Percentiles rank a stretch among this genome's conserved stretches.
phyloP scores from a whole-genome alignment of 163 green algal genomes.

The Scenedesmus sp. region DNA sequence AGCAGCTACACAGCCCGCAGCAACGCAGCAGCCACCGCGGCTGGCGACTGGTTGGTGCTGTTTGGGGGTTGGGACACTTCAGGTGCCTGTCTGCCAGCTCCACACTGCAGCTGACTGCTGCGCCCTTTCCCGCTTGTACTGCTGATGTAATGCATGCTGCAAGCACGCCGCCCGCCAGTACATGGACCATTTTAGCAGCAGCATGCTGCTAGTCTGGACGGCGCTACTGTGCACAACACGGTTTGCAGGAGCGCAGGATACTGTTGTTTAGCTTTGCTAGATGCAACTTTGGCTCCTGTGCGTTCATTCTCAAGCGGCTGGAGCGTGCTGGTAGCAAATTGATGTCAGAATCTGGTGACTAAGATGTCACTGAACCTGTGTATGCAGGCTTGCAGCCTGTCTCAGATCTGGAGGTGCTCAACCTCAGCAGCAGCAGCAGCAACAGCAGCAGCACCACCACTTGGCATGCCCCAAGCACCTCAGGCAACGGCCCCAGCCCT shows the following conservation, averaged over 20 bases:
- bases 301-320: not conserved
- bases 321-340: too few relatives aligned
- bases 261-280: not conserved
- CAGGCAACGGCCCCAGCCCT: slow-evolving; percentile 10
- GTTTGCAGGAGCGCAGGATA: too few relatives aligned
- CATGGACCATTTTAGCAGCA: too few relatives aligned
- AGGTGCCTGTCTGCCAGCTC: not conserved
- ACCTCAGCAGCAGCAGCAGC: slow-evolving; percentile 18
- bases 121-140: too few relatives aligned
- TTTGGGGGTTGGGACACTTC: slow-evolving; percentile 38
- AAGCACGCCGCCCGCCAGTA: not conserved
- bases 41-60: slow-evolving; percentile 13
- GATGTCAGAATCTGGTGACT: too few relatives aligned
- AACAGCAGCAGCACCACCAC: not conserved
- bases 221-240: not conserved
- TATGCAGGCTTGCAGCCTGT: slow-evolving; percentile 24
- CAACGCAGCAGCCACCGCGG: slow-evolving; percentile 5
- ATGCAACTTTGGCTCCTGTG: not conserved
- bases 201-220: not conserved
- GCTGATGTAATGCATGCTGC: too few relatives aligned
- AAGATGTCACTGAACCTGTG: not conserved
- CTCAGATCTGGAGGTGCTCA: slow-evolving; percentile 1
- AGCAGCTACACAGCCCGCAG: slow-evolving; percentile 18
- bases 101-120: not conserved
- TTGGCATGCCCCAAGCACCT: not conserved